phyloP scores from a whole-genome alignment of 768 basidiomycete genomes.

The Baorangia bicolor region DNA sequence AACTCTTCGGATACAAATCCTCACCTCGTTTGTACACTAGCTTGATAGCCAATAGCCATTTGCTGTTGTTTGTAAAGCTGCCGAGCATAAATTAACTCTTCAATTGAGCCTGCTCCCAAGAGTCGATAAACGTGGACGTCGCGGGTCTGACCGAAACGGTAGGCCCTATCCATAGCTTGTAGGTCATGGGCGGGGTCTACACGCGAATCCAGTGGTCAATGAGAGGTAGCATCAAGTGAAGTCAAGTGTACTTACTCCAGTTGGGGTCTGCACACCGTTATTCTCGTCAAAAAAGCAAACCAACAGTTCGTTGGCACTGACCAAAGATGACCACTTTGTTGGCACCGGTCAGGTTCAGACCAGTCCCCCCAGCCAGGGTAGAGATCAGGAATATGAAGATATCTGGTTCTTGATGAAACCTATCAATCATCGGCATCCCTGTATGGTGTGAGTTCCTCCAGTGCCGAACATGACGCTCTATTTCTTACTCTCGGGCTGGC shows the following conservation, averaged over 20 bases:
- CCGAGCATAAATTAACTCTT: conserved; percentile 84
- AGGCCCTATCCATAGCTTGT: conserved; percentile 88
- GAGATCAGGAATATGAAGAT: conserved; percentile 86
- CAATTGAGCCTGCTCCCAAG: conserved; percentile 82
- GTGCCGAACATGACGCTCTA: not conserved
- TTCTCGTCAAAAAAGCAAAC: not conserved
- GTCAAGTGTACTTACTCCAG: conserved; percentile 73
- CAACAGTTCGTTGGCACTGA: conserved; percentile 30
- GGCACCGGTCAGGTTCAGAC: conserved; percentile 86
- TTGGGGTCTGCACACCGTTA: conserved; percentile 64
- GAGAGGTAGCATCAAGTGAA: not conserved
- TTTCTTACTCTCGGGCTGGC: conserved; percentile 60
- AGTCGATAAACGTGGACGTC: conserved; percentile 84
- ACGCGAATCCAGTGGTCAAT: not conserved
- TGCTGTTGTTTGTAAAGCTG: conserved; percentile 94
- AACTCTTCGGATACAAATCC: not conserved
- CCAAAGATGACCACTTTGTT: conserved; percentile 95
- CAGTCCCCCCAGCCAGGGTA: conserved; percentile 88
- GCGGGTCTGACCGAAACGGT: conserved; percentile 82
- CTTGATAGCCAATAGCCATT: conserved; percentile 87
- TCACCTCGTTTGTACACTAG: conserved; percentile 78
- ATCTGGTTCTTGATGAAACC: conserved; percentile 71
- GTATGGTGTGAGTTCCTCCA: conserved; percentile 2
- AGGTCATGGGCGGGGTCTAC: conserved; percentile 93
- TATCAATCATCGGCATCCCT: conserved; percentile 88